Percentiles rank a stretch among this genome's conserved stretches.
These are phyloP conservation scores for Skeletonema tropicum DNA, from an alignment of 108 stramenopile genomes.

Conservation along the genomic window DNA sequence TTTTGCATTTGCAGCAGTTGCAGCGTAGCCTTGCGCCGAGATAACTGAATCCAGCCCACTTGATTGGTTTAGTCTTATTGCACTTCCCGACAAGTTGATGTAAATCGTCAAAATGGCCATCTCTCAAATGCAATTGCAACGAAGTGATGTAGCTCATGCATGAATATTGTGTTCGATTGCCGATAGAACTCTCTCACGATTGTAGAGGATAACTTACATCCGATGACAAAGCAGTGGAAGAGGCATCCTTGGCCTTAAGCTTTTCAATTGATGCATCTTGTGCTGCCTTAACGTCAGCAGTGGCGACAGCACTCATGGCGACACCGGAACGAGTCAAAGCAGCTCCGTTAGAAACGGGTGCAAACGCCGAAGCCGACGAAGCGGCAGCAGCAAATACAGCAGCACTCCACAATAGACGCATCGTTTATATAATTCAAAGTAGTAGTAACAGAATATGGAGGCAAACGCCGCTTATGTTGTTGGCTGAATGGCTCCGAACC, in stretches of 20 bases:
- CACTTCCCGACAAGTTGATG: too few relatives aligned
- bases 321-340: slow-evolving; percentile 17
- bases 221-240: slow-evolving; percentile 58
- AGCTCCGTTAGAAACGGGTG: slow-evolving; percentile 14
- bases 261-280: slow-evolving; percentile 58
- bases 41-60: too few relatives aligned
- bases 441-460: not conserved
- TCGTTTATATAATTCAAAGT: slow-evolving; percentile 7
- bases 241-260: slow-evolving; percentile 70
- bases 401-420: slow-evolving; percentile 48
- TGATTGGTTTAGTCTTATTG: too few relatives aligned
- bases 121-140: not conserved
- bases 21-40: not conserved
- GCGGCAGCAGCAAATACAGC: slow-evolving; percentile 27
- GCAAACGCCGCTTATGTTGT: not conserved
- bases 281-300: slow-evolving; percentile 65
- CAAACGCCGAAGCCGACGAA: slow-evolving; percentile 28
- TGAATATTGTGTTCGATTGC: not conserved
- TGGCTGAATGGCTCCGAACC: slow-evolving; percentile 5
- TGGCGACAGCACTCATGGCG: slow-evolving; percentile 42
- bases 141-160: not conserved
- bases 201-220: slow-evolving; percentile 60
- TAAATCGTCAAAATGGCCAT: not conserved
- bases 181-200: not conserved
- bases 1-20: not conserved